Conservation (phyloP, 305 asterid species). For the Fraxinus ornus region DNA sequence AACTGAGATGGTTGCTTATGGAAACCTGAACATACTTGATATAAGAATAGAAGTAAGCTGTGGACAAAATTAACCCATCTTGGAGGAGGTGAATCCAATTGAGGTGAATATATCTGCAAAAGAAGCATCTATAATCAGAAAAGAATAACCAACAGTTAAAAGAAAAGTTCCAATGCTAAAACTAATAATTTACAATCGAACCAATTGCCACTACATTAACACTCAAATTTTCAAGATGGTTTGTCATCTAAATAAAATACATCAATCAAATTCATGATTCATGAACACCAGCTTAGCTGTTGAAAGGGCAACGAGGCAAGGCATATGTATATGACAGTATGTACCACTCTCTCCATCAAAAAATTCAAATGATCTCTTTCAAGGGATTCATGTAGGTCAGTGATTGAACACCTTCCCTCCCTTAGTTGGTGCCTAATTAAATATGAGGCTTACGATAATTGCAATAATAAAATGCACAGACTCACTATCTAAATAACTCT, state of each 20-base stretch:
- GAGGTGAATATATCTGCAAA: conserved; percentile 85
- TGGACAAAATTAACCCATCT: conserved; percentile 95
- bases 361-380: not conserved
- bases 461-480: not conserved
- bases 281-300: not conserved
- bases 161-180: conserved; percentile 7
- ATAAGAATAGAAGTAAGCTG: conserved; percentile 78
- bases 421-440: not conserved
- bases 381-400: not conserved
- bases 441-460: not conserved
- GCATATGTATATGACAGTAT: not conserved
- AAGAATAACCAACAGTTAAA: conserved; percentile 8
- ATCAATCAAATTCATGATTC: not conserved
- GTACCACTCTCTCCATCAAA: not conserved
- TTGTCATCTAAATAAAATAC: not conserved
- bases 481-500: not conserved
- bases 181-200: not conserved
- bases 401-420: not conserved
- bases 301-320: not conserved
- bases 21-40: conserved; percentile 57
- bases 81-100: conserved; percentile 86
- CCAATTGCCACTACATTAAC: not conserved
- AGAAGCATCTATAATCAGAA: conserved; percentile 17
- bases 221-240: not conserved
- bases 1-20: not conserved